A percentile compares a stretch with the other conserved stretches of the same genome.
phyloP scores from a whole-genome alignment of 805 yeast genomes.

The Candida endomychidarum region DNA sequence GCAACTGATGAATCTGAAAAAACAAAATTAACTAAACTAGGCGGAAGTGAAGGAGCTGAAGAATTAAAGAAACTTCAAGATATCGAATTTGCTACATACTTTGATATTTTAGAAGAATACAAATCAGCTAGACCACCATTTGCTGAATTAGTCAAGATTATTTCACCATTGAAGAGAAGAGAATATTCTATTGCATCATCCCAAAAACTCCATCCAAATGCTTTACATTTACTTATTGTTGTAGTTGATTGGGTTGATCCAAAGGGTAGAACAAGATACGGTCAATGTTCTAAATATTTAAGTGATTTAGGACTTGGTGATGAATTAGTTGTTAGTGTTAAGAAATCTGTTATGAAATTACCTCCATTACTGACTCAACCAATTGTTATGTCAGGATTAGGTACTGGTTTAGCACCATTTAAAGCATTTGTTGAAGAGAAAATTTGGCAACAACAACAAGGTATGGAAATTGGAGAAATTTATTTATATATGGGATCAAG shows the following conservation, averaged over 20 bases:
- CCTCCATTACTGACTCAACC: constrained; percentile 88
- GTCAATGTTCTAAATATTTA: constrained; percentile 91
- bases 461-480: constrained; percentile 83
- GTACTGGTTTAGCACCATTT: constrained; percentile 98
- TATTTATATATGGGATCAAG: constrained; percentile 90
- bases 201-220: constrained; percentile 87
- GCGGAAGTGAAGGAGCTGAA: constrained; percentile 78
- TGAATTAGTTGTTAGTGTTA: constrained; percentile 89
- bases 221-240: constrained; percentile 86
- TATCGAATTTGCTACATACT: constrained; percentile 75
- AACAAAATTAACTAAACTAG: constrained; percentile 58
- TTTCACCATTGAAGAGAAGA: constrained; percentile 91
- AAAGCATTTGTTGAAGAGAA: constrained; percentile 96
- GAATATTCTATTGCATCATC: constrained; percentile 98
- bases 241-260: constrained; percentile 95
- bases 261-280: constrained; percentile 81
- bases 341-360: constrained; percentile 95
- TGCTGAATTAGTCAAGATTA: constrained; percentile 64
- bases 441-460: constrained; percentile 88
- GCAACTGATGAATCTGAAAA: constrained; percentile 71
- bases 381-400: constrained; percentile 93
- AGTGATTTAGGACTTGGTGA: constrained; percentile 77
- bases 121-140: constrained; percentile 77
- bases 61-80: constrained; percentile 84
- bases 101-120: constrained; percentile 78